Conservation (phyloP, 176 grass and related monocot species). For the Zoysia japonica region DNA sequence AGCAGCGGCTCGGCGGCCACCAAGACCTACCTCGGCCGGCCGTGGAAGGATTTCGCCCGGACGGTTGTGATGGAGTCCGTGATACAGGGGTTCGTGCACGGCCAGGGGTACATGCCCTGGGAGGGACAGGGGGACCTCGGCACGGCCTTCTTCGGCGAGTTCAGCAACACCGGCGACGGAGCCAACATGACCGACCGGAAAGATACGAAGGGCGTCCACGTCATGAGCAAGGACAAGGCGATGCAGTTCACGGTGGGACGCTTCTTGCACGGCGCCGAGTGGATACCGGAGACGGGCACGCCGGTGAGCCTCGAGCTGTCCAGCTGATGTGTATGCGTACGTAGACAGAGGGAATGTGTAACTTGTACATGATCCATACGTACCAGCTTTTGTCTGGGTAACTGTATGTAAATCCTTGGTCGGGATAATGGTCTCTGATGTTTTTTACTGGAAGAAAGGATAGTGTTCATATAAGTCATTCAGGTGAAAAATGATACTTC, state of each 20-base stretch:
- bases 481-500: neutral
- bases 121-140: constrained; percentile 47
- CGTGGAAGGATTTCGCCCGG: constrained; percentile 74
- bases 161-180: constrained; percentile 57
- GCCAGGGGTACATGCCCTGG: constrained; percentile 69
- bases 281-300: constrained; percentile 78
- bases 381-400: neutral
- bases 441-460: neutral
- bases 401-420: neutral
- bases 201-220: constrained; percentile 58
- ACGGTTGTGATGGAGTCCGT: constrained; percentile 70
- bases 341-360: neutral
- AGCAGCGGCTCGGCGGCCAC: neutral
- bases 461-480: neutral
- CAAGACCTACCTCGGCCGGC: constrained; percentile 65
- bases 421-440: neutral
- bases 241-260: constrained; percentile 60
- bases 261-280: constrained; percentile 68
- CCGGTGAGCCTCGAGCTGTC: constrained; percentile 64
- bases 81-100: constrained; percentile 63
- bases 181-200: constrained; percentile 41
- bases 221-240: constrained; percentile 47
- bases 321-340: neutral
- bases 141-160: constrained; percentile 77
- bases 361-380: constrained; percentile 15